These are phyloP conservation scores for Botrytis squamosa DNA, from an alignment of 2,329 filamentous ascomycete species.

Conservation along the genomic window DNA sequence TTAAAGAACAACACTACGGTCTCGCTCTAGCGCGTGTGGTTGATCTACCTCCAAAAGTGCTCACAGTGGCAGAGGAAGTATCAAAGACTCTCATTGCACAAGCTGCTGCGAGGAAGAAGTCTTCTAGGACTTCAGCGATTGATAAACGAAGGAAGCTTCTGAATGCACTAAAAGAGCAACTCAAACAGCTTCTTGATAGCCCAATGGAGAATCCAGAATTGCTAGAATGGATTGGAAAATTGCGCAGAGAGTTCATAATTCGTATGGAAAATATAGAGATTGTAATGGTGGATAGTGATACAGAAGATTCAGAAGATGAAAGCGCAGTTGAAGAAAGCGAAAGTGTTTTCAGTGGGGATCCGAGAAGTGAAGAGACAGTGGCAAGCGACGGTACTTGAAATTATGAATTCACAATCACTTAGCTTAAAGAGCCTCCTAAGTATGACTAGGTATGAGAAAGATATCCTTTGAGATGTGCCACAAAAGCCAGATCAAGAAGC, in stretches of 20 bases:
- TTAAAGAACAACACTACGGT: constrained; percentile 75
- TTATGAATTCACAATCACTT: background rate
- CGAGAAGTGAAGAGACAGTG: background rate
- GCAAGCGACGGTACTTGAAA: background rate
- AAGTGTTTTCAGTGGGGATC: background rate
- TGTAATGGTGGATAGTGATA: constrained; percentile 28
- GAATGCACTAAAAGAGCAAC: constrained; percentile 68
- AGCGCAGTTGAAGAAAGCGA: background rate
- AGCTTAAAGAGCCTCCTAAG: background rate
- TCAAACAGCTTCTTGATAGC: constrained; percentile 66
- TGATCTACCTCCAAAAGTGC: constrained; percentile 65
- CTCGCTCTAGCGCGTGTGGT: constrained; percentile 75
- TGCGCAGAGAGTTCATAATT: constrained; percentile 73
- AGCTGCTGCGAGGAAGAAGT: constrained; percentile 57
- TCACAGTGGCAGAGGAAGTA: constrained; percentile 67
- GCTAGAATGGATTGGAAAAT: constrained; percentile 58
- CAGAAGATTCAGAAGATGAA: constrained; percentile 22
- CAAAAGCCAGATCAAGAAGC: background rate
- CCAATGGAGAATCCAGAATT: constrained; percentile 64
- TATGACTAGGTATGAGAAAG: background rate
- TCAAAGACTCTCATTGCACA: constrained; percentile 60
- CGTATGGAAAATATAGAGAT: constrained; percentile 65
- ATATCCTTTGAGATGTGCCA: background rate
- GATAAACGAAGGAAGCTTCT: constrained; percentile 70
- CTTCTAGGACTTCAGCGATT: constrained; percentile 56